phyloP scores from a whole-genome alignment of 1,139 yeast species.

The Hanseniaspora uvarum region DNA sequence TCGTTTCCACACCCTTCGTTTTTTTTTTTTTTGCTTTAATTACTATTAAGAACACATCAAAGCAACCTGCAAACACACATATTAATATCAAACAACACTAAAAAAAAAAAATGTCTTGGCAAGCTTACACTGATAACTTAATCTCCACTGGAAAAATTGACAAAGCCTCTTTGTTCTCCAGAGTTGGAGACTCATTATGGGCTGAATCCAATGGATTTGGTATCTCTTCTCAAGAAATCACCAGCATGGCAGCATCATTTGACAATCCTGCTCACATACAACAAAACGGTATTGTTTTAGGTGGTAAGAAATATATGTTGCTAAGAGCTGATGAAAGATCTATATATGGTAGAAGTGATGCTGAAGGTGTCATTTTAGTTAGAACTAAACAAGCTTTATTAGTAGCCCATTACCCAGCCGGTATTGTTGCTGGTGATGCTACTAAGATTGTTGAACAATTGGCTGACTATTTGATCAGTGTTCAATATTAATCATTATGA shows the following conservation, averaged over 20 bases:
- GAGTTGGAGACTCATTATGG: conserved; percentile 93
- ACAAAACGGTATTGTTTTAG: conserved; percentile 74
- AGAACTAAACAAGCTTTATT: conserved; percentile 88
- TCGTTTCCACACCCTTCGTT: too few species aligned
- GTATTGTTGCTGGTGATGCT: conserved; percentile 89
- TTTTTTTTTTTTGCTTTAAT: too few species aligned
- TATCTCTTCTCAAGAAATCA: conserved; percentile 60
- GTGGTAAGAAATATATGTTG: conserved; percentile 77
- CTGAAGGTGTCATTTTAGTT: conserved; percentile 79
- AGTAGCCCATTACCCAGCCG: conserved; percentile 88
- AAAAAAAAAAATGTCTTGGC: conserved; percentile 25
- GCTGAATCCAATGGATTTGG: conserved; percentile 68
- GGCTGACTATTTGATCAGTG: conserved; percentile 86
- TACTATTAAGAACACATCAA: too few species aligned
- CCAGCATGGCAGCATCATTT: conserved; percentile 67
- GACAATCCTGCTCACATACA: conserved; percentile 70
- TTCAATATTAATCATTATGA: conserved; percentile 50
- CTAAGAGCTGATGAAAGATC: conserved; percentile 87
- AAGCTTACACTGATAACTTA: conserved; percentile 88
- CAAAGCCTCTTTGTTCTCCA: conserved; percentile 84
- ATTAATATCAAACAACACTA: too few species aligned
- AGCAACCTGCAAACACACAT: neutral
- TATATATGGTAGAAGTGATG: conserved; percentile 82
- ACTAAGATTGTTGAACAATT: conserved; percentile 86
- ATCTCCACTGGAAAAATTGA: conserved; percentile 78